Percentiles rank a stretch among this genome's conserved stretches.
Conservation (phyloP, 352 stramenopile genomes). For the Phytophthora uliginosa region DNA sequence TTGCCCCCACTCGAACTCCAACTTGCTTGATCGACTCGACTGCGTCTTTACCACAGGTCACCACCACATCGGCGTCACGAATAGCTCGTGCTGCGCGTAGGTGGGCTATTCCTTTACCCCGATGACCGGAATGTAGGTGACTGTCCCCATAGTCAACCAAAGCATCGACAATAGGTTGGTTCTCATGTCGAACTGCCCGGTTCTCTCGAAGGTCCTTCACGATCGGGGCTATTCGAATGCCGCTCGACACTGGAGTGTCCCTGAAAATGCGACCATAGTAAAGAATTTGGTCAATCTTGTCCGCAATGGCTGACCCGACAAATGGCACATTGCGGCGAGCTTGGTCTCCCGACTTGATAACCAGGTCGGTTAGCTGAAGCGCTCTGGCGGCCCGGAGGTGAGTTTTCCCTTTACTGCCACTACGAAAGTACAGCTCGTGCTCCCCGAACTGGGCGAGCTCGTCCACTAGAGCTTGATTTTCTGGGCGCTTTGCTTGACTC, state of each 20-base stretch:
- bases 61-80: constrained; percentile 51
- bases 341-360: constrained; percentile 56
- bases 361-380: constrained; percentile 50
- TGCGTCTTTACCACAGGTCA: constrained; percentile 45
- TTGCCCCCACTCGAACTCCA: neutral
- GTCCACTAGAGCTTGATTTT: constrained; percentile 74
- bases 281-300: constrained; percentile 82
- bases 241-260: constrained; percentile 21
- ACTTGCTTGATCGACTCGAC: neutral
- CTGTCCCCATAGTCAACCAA: constrained; percentile 68
- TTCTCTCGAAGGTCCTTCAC: constrained; percentile 55
- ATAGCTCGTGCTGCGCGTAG: constrained; percentile 62
- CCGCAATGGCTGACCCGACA: constrained; percentile 58
- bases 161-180: constrained; percentile 65
- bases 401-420: constrained; percentile 59
- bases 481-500: constrained; percentile 51
- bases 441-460: constrained; percentile 64
- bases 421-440: constrained; percentile 65
- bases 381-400: constrained; percentile 61
- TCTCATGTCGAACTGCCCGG: constrained; percentile 57
- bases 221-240: constrained; percentile 43
- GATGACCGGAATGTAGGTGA: constrained; percentile 54
- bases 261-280: constrained; percentile 57
- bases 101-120: constrained; percentile 67
- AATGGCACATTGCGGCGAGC: constrained; percentile 48